These are phyloP conservation scores for Phytophthora uliginosa DNA, from an alignment of 352 stramenopile species.

Conservation along the genomic window DNA sequence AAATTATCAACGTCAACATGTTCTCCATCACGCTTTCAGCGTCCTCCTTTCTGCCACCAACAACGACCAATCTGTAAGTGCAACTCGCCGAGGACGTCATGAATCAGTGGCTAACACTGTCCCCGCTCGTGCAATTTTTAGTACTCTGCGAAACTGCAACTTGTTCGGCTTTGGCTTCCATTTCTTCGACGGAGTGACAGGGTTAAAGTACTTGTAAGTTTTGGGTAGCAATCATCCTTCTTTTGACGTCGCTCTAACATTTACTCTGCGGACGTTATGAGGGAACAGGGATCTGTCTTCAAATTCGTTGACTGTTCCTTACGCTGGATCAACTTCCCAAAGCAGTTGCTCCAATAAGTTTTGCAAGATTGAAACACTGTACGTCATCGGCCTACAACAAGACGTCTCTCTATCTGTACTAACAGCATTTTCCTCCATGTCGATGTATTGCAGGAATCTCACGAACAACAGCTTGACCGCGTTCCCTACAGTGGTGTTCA, in stretches of 20 bases:
- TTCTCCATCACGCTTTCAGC: slow-evolving; percentile 37
- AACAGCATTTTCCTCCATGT: background rate
- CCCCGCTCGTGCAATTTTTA: background rate
- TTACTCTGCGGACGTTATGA: background rate
- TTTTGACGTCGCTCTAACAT: background rate
- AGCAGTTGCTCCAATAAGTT: slow-evolving; percentile 33
- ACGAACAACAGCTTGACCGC: slow-evolving; percentile 43
- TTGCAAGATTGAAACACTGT: slow-evolving; percentile 42
- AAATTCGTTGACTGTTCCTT: slow-evolving; percentile 48
- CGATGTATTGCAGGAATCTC: slow-evolving; percentile 31
- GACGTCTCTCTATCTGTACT: background rate
- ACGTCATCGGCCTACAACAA: background rate
- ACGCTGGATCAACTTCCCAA: slow-evolving; percentile 33
- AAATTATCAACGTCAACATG: slow-evolving; percentile 50
- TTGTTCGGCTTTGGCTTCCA: slow-evolving; percentile 44
- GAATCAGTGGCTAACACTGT: background rate
- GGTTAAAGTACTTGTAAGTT: slow-evolving; percentile 46
- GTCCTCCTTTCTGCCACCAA: slow-evolving; percentile 37
- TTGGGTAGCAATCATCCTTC: background rate
- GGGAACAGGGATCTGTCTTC: slow-evolving; percentile 49
- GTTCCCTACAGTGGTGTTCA: slow-evolving; percentile 44
- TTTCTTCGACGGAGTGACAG: slow-evolving; percentile 44
- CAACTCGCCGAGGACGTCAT: background rate
- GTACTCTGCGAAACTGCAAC: slow-evolving; percentile 56
- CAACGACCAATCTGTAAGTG: slow-evolving; percentile 39